These are phyloP conservation scores for Solanum paucissectum DNA, from an alignment of 257 asterid species.

Conservation along the genomic window DNA sequence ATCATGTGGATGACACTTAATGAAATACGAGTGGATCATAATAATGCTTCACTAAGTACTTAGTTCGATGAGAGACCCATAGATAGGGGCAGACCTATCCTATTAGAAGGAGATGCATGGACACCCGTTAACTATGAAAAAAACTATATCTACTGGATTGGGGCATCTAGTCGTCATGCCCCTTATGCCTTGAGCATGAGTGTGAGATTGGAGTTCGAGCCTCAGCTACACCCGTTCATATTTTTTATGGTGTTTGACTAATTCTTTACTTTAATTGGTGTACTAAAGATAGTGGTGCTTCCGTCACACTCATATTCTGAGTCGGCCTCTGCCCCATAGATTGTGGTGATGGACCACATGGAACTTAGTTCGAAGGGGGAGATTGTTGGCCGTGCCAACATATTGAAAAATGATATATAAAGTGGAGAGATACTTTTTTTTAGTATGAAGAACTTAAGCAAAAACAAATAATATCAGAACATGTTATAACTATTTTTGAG, in stretches of 20 bases:
- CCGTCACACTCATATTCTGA: background rate
- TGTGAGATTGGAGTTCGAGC: background rate
- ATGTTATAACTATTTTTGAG: background rate
- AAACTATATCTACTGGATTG: background rate
- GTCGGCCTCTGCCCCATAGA: background rate
- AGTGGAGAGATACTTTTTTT: background rate
- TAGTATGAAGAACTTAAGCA: background rate
- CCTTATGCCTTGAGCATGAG: background rate
- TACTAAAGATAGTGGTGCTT: background rate
- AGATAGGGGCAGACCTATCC: background rate
- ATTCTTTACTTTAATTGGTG: background rate
- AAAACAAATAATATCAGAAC: background rate
- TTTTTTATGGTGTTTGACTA: background rate
- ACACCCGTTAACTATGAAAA: no score
- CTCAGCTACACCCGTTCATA: background rate
- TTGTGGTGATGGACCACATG: background rate
- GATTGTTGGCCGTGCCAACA: background rate
- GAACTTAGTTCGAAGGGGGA: background rate
- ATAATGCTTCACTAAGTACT: background rate
- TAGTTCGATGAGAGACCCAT: background rate
- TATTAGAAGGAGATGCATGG: background rate
- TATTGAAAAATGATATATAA: background rate
- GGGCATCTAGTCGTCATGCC: background rate
- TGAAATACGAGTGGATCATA: background rate
- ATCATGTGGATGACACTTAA: background rate